Base-by-base conservation (phyloP, 768 basidiomycete species). In the Lactifluus piperatus region DNA sequence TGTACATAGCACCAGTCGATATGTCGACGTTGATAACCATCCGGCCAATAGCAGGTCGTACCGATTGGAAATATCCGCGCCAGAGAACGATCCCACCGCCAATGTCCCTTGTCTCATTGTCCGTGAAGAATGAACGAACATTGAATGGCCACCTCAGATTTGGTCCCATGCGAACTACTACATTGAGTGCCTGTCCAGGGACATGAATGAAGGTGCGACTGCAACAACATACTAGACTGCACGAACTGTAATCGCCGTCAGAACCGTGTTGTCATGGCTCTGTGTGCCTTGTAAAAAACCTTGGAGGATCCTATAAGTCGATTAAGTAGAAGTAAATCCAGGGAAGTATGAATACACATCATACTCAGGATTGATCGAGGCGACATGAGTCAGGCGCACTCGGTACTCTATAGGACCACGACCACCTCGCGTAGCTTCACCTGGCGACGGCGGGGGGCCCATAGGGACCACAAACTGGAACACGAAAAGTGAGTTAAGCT, bases 331-430 rank as follows among this genome's bases (percentile, higher is more conserved):
- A 22, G 16, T 37, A 22, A 54, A n/a, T 30, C 55, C 48, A 60
- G 20, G 32, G 64, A 75, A 72, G 71, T 62, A 51, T 34, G 30
- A 39, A 30, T 45, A 57, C 52, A 34, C 14, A 18, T 88, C 69
- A 75, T 85, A 53, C 85, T 98, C 58, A 83, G 97, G 72, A 84
- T 97, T 62, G 86, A 97, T 73, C 78, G 95, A 65, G 76, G 85
- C 62, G 79, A 90, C 73, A 69, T 89, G 62, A 73, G 83, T 71
- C 75, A 91, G 64, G 46, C 73, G 77, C 43, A 91, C 78, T 66
- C 83, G 86, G 72, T 83, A 90, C 4, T 81, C 74, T 62, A 85
- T 86, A 8, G 85, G 84, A 3, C 76, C 76, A 5, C 67, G 64
- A 26, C 61, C 63, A 16, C 50, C 45, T n/a, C 36, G 52, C 2